Evolutionary conservation across 768 basidiomycete genomes (phyloP).

Genomic region (Psilocybe subaeruginosa): DNA sequence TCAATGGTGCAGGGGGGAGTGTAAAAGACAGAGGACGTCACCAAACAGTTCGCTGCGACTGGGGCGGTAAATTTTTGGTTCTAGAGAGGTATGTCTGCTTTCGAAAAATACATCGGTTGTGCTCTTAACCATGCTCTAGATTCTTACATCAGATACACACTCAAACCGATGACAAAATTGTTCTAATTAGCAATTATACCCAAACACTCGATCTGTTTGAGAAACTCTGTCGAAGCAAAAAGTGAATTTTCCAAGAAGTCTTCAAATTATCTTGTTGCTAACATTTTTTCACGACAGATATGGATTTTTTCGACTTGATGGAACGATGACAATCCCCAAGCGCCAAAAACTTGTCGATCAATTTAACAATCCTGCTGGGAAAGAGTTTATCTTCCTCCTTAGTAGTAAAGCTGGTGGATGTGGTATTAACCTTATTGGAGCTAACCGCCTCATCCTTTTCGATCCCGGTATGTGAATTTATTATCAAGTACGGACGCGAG

Average conservation of each 20-base stretch:
- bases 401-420: constrained; percentile 97
- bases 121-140: constrained; percentile 38
- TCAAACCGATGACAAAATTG: constrained; percentile 91
- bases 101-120: neutral
- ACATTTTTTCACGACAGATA: constrained; percentile 54
- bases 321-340: constrained; percentile 90
- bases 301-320: constrained; percentile 90
- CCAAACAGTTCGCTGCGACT: constrained; percentile 70
- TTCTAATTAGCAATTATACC: constrained; percentile 95
- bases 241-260: constrained; percentile 49
- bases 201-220: constrained; percentile 95
- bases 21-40: constrained; percentile 44
- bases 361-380: constrained; percentile 91
- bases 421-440: constrained; percentile 96
- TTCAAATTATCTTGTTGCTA: neutral
- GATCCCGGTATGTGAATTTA: constrained; percentile 72
- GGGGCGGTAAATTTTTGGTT: constrained; percentile 92
- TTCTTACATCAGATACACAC: constrained; percentile 84
- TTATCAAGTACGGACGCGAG: neutral
- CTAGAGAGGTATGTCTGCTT: constrained; percentile 71
- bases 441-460: constrained; percentile 93
- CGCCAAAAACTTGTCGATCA: constrained; percentile 96
- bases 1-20: constrained; percentile 57
- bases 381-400: constrained; percentile 92
- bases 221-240: constrained; percentile 82